Conservation (phyloP, 805 yeast genomes). For the Monosporozyma siamensis region DNA sequence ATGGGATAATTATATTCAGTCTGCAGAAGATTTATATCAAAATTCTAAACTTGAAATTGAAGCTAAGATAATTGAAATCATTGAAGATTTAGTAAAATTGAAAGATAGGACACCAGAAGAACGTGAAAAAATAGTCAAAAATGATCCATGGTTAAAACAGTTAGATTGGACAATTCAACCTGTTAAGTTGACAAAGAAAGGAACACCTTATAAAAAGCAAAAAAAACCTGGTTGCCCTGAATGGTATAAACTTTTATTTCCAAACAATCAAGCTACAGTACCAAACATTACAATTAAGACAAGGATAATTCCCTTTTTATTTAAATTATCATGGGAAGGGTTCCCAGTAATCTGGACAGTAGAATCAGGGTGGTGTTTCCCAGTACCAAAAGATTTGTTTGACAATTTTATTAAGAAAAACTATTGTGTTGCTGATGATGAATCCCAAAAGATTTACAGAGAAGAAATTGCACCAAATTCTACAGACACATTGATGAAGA, state of each 20-base stretch:
- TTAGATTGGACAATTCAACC: slow-evolving; percentile 76
- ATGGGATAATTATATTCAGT: slow-evolving; percentile 67
- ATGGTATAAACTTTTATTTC: slow-evolving; percentile 69
- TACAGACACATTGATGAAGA: slow-evolving; percentile 40
- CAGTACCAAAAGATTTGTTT: slow-evolving; percentile 35
- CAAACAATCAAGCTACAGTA: slow-evolving; percentile 30
- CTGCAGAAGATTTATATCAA: slow-evolving; percentile 60
- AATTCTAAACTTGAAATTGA: slow-evolving; percentile 49
- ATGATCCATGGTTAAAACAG: slow-evolving; percentile 87
- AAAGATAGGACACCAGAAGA: slow-evolving; percentile 27
- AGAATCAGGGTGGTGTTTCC: slow-evolving; percentile 80
- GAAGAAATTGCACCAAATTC: not conserved
- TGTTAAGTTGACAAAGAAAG: slow-evolving; percentile 53
- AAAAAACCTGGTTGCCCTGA: slow-evolving; percentile 85
- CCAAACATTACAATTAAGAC: slow-evolving; percentile 62
- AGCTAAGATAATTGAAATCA: slow-evolving; percentile 47
- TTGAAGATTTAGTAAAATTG: slow-evolving; percentile 45
- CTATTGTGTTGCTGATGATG: slow-evolving; percentile 24
- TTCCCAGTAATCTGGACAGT: slow-evolving; percentile 77
- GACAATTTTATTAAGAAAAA: slow-evolving; percentile 30
- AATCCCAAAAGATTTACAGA: slow-evolving; percentile 10
- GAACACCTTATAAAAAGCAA: slow-evolving; percentile 60
- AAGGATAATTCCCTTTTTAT: slow-evolving; percentile 63
- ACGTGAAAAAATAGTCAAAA: slow-evolving; percentile 11
- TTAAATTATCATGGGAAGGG: slow-evolving; percentile 77